A percentile compares a stretch with the other conserved stretches of the same genome.
These are phyloP conservation scores for Fusarium secorum DNA, from an alignment of 2,329 filamentous ascomycete species.

Conservation along the genomic window DNA sequence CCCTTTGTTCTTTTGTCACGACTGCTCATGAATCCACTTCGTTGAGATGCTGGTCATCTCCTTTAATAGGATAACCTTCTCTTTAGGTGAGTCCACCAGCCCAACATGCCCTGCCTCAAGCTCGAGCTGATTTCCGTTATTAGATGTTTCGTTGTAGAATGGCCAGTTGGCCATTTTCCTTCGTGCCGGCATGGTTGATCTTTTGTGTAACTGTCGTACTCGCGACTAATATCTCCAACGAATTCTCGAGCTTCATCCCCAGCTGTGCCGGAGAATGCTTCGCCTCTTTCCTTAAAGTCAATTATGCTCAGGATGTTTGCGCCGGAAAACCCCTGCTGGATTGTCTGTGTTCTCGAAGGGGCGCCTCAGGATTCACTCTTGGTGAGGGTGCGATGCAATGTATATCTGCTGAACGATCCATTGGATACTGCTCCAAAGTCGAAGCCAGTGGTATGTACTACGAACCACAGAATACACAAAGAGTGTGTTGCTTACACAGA, in stretches of 20 bases:
- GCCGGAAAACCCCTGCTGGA: constrained; percentile 59
- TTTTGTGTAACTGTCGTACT: constrained; percentile 39
- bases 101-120: neutral
- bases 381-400: constrained; percentile 77
- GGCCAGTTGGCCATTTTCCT: constrained; percentile 48
- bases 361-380: constrained; percentile 69
- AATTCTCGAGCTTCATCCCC: constrained; percentile 58
- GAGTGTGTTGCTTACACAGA: constrained; percentile 21
- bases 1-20: constrained; percentile 32
- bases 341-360: constrained; percentile 70
- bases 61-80: constrained; percentile 38
- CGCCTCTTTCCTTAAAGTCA: constrained; percentile 66
- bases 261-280: constrained; percentile 69
- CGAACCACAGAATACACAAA: neutral
- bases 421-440: constrained; percentile 60
- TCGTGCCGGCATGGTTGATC: constrained; percentile 46
- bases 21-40: constrained; percentile 38
- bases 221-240: constrained; percentile 46
- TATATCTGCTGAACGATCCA: constrained; percentile 60
- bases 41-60: constrained; percentile 51
- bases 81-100: constrained; percentile 36
- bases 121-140: constrained; percentile 2
- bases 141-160: constrained; percentile 56
- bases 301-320: constrained; percentile 62
- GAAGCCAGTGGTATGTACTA: constrained; percentile 49